Conservation (phyloP, 305 asterid genomes). For the Caryopteris hybrid region DNA sequence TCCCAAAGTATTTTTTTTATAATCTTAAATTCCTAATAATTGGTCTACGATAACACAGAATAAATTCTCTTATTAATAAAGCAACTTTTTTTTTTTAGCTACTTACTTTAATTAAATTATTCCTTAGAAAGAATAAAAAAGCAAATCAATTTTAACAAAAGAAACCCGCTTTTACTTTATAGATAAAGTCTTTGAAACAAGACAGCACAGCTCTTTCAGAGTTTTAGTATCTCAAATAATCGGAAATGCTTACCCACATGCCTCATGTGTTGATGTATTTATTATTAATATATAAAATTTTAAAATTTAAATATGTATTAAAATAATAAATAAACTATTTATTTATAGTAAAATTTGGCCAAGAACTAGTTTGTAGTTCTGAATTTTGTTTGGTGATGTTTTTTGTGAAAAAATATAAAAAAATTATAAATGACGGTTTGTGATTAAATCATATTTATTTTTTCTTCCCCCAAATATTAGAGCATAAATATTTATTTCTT, state of each 20-base stretch:
- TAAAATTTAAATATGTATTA: too few species aligned
- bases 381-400: too few species aligned
- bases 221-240: not conserved
- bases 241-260: not conserved
- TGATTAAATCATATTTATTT: too few species aligned
- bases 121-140: constrained; percentile 1
- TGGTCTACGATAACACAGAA: constrained; percentile 13
- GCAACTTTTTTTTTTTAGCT: constrained; percentile 20
- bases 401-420: too few species aligned
- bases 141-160: constrained; percentile 7
- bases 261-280: too few species aligned
- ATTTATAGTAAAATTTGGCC: too few species aligned
- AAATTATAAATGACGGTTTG: too few species aligned
- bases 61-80: constrained; percentile 18
- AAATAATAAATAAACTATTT: too few species aligned
- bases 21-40: not conserved
- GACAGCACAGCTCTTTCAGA: constrained; percentile 29
- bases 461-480: too few species aligned
- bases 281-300: too few species aligned
- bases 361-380: too few species aligned
- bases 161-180: constrained; percentile 22
- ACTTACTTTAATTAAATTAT: constrained; percentile 6
- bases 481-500: too few species aligned
- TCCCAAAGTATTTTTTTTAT: not conserved
- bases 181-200: constrained; percentile 31